phyloP scores from a whole-genome alignment of 805 yeast genomes.

The Lipomyces kockii region DNA sequence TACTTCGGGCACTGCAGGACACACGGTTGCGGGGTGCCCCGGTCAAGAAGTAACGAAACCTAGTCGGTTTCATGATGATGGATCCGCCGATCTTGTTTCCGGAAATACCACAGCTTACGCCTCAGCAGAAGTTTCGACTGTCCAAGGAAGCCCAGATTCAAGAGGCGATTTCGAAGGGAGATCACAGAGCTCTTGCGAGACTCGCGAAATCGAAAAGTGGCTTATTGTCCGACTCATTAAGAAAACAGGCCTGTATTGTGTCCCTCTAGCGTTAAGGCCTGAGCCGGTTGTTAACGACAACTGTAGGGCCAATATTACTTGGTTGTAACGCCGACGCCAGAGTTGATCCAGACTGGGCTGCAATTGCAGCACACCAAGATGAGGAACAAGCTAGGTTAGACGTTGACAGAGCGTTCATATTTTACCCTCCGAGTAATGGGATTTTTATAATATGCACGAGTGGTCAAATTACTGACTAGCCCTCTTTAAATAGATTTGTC shows the following conservation, averaged over 20 bases:
- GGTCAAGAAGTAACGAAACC: not conserved
- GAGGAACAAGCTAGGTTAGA: slow-evolving; percentile 82
- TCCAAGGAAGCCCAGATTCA: slow-evolving; percentile 23
- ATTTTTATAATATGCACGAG: not conserved
- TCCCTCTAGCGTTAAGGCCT: not conserved
- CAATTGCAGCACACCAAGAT: slow-evolving; percentile 63
- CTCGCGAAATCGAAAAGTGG: slow-evolving; percentile 33
- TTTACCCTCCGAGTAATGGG: slow-evolving; percentile 43
- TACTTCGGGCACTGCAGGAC: too few species aligned
- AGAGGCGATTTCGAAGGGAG: slow-evolving; percentile 20
- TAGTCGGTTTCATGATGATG: slow-evolving; percentile 3
- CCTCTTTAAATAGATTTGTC: not conserved
- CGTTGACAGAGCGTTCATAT: slow-evolving; percentile 69
- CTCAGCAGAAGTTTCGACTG: slow-evolving; percentile 7
- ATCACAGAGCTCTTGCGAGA: slow-evolving; percentile 16
- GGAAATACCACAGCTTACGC: slow-evolving; percentile 9
- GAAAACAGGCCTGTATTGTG: slow-evolving; percentile 25
- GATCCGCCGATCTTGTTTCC: slow-evolving; percentile 20
- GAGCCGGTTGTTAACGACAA: not conserved
- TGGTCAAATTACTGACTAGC: not conserved
- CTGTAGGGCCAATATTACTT: slow-evolving; percentile 29
- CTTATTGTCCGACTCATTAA: slow-evolving; percentile 20
- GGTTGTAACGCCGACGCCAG: slow-evolving; percentile 29
- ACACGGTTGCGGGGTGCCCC: not conserved
- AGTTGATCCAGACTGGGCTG: slow-evolving; percentile 20